A percentile compares a stretch with the other conserved stretches of the same genome.
Evolutionary conservation across 768 basidiomycete genomes (phyloP).

Genomic region (Suillus bovinus): DNA sequence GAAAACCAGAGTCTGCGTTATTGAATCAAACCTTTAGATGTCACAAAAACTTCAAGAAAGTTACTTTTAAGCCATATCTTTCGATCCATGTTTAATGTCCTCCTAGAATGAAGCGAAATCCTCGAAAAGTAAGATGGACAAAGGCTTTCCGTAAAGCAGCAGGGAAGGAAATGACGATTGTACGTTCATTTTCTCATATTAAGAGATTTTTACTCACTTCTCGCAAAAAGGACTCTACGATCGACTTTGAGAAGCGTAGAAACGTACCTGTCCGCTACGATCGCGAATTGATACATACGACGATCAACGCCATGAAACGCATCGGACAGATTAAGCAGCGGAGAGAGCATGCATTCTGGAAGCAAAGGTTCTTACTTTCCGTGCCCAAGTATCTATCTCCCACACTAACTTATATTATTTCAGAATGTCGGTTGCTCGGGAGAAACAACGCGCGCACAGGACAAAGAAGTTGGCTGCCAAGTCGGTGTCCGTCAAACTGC

Average conservation of each 20-base stretch:
- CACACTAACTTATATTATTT: not conserved
- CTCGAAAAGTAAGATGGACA: conserved; percentile 98
- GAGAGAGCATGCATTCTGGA: conserved; percentile 95
- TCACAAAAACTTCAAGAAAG: conserved; percentile 99
- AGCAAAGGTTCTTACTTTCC: conserved; percentile 63
- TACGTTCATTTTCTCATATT: conserved; percentile 40
- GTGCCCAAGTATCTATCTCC: not conserved
- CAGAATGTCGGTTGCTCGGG: conserved; percentile 84
- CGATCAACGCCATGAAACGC: conserved; percentile 95
- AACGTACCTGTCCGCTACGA: conserved; percentile 98
- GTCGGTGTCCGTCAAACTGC: conserved; percentile 56
- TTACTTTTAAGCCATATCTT: not conserved
- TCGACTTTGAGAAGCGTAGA: conserved; percentile 98
- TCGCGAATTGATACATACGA: conserved; percentile 89
- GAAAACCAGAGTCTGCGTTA: conserved; percentile 1
- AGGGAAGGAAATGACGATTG: conserved; percentile 99
- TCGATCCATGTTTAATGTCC: conserved; percentile 1
- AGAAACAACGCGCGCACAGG: conserved; percentile 75
- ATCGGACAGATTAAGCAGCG: conserved; percentile 88
- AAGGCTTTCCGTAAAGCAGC: conserved; percentile 99
- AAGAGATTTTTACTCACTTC: conserved; percentile 5
- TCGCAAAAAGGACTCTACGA: conserved; percentile 84
- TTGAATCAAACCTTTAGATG: conserved; percentile 54
- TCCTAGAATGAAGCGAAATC: conserved; percentile 96
- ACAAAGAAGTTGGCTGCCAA: conserved; percentile 60